Evolutionary conservation across 768 basidiomycete species (phyloP), one percentile per base, ranked within the genome.

Genomic region (Mycena maculata): DNA sequence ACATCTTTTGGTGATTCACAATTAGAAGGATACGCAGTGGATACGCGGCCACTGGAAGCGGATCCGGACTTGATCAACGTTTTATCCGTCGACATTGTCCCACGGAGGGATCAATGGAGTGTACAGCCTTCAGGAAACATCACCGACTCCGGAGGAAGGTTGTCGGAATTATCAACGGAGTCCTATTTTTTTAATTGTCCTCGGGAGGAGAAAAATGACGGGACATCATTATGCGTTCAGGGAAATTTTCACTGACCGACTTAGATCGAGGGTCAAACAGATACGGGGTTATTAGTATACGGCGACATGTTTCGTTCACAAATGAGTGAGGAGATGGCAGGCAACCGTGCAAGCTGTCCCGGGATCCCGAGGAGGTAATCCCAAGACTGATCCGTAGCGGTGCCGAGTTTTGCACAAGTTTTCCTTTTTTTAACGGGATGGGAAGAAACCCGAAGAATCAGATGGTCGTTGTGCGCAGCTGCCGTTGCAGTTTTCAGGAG

Each of bases 1-100:
- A 60, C 53, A 63, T 63, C 49, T 30, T 48, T 60, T 49, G 56
- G 48, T 63, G 67, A 20, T 63, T 58, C 66, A 36, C 18, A 5
- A 25, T n/a, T 36, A 36, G 6, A 36, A 36, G 33, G 6, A 13
- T 36, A 36, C 33, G 6, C 13, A 13, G 33, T 36, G 33, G 6
- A 36, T 13, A 36, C 33, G 33, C 33, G 33, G 44, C 4, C 30
- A 23, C 15, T 45, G 57, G 41, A 60, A n/a, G 49, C 57, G 49
- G 47, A 59, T 50, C n/a, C 63, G 63, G 56, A 65, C 33, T 31
- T 64, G 49, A 49, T 12, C 23, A 25, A 11, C 25, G n/a, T 41
- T 42, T 61, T 53, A 25, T 39, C 60, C 60, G 60, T 30, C 41
- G 48, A 13, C 33, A 36, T 36, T 36, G 33, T 39, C 30, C 22